Percentiles rank a stretch among this genome's conserved stretches.
Evolutionary conservation across 2,329 filamentous ascomycete genomes (phyloP).

Genomic region (Ophiostoma novo-ulmi): DNA sequence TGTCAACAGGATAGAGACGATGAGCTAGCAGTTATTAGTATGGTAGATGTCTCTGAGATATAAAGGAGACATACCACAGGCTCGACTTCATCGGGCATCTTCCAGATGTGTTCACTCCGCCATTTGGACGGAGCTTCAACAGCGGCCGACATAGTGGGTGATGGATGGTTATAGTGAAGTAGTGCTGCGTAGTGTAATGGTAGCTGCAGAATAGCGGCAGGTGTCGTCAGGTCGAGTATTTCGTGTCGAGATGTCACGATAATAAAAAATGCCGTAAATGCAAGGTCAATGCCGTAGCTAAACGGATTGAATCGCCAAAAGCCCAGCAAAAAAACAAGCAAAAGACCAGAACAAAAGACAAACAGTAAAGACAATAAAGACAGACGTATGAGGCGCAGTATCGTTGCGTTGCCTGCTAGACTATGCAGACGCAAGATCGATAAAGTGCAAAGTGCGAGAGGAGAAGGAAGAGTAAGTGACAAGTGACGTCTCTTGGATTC

Average conservation of each 20-base stretch:
- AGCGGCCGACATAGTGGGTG: constrained; percentile 15
- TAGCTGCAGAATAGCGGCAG: background rate
- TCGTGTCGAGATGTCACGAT: background rate
- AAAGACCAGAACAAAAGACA: too few relatives aligned
- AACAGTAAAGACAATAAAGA: background rate
- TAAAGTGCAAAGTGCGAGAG: background rate
- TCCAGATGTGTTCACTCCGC: constrained; percentile 23
- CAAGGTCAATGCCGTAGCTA: background rate
- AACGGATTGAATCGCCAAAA: background rate
- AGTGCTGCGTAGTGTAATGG: background rate
- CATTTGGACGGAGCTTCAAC: constrained; percentile 19
- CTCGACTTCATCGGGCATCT: constrained; percentile 22
- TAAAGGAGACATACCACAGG: constrained; percentile 16
- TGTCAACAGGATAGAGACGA: constrained; percentile 18
- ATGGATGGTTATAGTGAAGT: background rate
- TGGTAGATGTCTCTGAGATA: too few relatives aligned
- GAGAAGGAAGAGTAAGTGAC: too few relatives aligned
- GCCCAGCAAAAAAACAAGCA: background rate
- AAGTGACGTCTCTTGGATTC: background rate
- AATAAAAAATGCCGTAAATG: background rate
- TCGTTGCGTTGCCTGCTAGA: background rate
- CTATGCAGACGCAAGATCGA: background rate
- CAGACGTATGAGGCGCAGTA: constrained; percentile 3
- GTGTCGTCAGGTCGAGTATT: background rate
- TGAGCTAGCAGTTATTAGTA: constrained; percentile 16